Base-by-base conservation (phyloP, 306 rosid species). In the Quercus berberidifolia region DNA sequence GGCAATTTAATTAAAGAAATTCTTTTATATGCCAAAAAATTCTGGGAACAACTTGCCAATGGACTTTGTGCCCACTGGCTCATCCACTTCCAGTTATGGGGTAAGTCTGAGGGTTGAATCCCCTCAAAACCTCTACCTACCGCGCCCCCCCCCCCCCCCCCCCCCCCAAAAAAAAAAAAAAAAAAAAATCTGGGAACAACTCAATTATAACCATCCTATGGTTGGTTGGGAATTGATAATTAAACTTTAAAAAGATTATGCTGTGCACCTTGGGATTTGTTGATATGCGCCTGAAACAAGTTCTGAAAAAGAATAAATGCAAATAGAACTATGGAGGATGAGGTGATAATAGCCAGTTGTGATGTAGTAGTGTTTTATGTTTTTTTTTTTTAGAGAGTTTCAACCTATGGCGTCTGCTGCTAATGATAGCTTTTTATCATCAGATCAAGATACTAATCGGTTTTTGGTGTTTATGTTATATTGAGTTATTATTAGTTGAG, bases 401-500 rank as follows among this genome's bases (percentile, higher is more conserved):
- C 9, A 35, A 35, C 9, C 0, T 35, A 35, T 35, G 0, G 7
- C 6, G 8, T 5, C 0, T 1, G 1, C 0, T 35, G 9, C 0
- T 35, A 35, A 35, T 35, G 2, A 35, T 35, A 35, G 0, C 0
- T 35, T 2, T 35, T 35, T 6, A 35, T 6, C 0, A 6, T 35
- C 9, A 1, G 0, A 35, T 0, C 0, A 35, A 5, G 9, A 35
- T 1, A 35, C 2, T 2, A 6, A 6, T 6, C 2, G 0, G 9
- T 35, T 35, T 35, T 35, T 35, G 9, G 41, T 35, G 2, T 35
- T 59, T 4, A 20, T 23, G 2, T 3, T 23, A 12, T 49, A 12
- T 84, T 71, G 63, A 70, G 71, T 63, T 33, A 60, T 33, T 31
- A 14, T 78, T 62, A 74, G 75, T 68, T 20, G 41, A 51, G 7